Percentiles rank a stretch among this genome's conserved stretches.
Evolutionary conservation across 306 rosid genomes (phyloP).

Genomic region (Acacia confusa): DNA sequence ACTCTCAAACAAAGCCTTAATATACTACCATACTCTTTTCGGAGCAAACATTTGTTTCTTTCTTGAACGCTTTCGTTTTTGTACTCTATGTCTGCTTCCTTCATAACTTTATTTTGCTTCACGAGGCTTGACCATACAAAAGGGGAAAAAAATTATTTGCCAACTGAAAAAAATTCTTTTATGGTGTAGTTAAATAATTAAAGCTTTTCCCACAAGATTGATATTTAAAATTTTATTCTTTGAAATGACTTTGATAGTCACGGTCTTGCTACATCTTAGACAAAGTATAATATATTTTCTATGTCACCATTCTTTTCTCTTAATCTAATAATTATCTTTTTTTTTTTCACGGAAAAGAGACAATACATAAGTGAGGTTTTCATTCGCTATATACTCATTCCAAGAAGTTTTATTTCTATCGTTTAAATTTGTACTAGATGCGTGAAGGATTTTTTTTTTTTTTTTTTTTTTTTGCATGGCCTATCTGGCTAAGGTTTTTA

Average conservation of each 20-base stretch:
- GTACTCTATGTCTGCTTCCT: background rate
- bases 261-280: background rate
- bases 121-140: background rate
- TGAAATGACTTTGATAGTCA: background rate
- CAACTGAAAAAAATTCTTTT: background rate
- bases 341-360: background rate
- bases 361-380: background rate
- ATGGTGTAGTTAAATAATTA: background rate
- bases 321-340: background rate
- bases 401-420: background rate
- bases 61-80: background rate
- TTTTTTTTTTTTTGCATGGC: background rate
- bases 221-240: background rate
- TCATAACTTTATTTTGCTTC: background rate
- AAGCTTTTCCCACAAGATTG: background rate
- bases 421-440: background rate
- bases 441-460: background rate
- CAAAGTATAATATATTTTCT: background rate
- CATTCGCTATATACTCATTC: background rate
- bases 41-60: background rate
- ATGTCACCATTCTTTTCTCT: background rate
- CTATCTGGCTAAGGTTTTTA: background rate
- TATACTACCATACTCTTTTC: background rate
- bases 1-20: no score
- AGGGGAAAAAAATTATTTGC: background rate